Conservation (phyloP, 257 asterid genomes). For the Salvia miltiorrhiza region DNA sequence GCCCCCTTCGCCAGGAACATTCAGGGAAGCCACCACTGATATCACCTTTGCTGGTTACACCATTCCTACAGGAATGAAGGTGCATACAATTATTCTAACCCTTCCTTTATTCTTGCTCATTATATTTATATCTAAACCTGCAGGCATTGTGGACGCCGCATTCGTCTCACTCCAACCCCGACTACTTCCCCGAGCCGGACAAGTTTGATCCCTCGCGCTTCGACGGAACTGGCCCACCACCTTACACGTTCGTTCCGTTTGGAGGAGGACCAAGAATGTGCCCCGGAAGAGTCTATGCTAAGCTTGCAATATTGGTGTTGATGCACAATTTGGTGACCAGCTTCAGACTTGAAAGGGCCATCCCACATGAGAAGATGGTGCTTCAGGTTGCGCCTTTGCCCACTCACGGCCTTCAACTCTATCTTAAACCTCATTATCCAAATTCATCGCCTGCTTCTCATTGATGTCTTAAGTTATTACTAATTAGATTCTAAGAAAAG, state of each 20-base stretch:
- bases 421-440: no score
- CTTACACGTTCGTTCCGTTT: constrained; percentile 47
- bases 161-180: constrained; percentile 42
- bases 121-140: not conserved
- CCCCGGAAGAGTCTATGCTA: constrained; percentile 43
- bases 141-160: constrained; percentile 42
- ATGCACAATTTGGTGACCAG: constrained; percentile 47
- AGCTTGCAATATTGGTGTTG: constrained; percentile 35
- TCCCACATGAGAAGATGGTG: constrained; percentile 41
- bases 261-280: constrained; percentile 49
- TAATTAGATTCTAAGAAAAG: no score
- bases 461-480: no score
- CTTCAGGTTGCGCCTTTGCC: constrained; percentile 12
- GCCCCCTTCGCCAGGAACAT: constrained; percentile 46
- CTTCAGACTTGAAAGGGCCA: constrained; percentile 30
- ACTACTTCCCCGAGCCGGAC: constrained; percentile 48
- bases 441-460: no score
- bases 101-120: no score
- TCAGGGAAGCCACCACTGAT: constrained; percentile 40
- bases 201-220: constrained; percentile 50
- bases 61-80: constrained; percentile 67
- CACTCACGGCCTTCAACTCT: constrained; percentile 39
- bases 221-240: constrained; percentile 48
- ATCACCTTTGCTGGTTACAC: constrained; percentile 53
- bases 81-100: no score